Evolutionary conservation across 345 rosid species (phyloP), one percentile per base, ranked within the genome.

Genomic region (Firmiana major): DNA sequence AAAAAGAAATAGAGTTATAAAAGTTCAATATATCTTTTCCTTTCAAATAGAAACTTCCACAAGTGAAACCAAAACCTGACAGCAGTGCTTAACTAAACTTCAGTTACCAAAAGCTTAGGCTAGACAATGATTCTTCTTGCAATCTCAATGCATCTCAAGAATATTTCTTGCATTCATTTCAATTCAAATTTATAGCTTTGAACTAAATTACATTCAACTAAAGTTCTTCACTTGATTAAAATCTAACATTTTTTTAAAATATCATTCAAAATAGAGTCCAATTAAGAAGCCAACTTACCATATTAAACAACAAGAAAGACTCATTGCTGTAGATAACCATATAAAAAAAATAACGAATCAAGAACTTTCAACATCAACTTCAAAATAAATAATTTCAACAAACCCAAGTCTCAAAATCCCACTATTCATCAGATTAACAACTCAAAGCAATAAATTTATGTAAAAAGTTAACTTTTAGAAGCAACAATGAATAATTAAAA

Each of bases 31-130:
- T 38, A 64, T 21, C 26, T 38, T 64, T 36, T 38, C 19, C 46
- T 19, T 64, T 64, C 15, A 22, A 26, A 64, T 36, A 26, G 7
- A 64, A 64, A 64, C 48, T 38, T 64, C n/a, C 48, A 64, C 24
- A 64, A 64, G 26, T 36, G 48, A 65, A 43, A 65, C 11, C 9
- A 9, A 21, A 9, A 65, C 45, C 10, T 42, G 17, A 3, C 17
- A 65, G 59, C 71, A n/a, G 19, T 64, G 69, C 69, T 17, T 40
- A 63, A 63, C 45, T 36, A 65, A 65, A 40, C 49, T 40, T 38
- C 17, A 64, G 69, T 36, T 40, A 9, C 69, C 46, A 38, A 38
- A n/a, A 64, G 28, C n/a, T 15, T 64, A 64, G 26, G 69, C 48
- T 64, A 63, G n/a, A 26, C 66, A 64, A 64, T 1, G 28, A 46